phyloP scores from a whole-genome alignment of 257 asterid genomes.

The Forsythia viridissima region DNA sequence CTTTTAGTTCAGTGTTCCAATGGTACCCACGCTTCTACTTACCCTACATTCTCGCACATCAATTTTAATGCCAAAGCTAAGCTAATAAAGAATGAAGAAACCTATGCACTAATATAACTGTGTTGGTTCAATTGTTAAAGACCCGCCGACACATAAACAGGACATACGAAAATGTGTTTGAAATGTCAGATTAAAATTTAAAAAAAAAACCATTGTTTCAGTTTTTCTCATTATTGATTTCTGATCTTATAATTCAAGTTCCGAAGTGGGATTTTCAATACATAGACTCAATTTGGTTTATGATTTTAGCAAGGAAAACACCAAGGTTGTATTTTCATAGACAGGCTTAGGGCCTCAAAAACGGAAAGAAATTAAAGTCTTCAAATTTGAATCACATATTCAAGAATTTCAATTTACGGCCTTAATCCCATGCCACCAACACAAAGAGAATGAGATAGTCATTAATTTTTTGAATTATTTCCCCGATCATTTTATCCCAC shows the following conservation, averaged over 20 bases:
- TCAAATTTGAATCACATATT: not conserved
- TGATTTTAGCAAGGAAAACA: not conserved
- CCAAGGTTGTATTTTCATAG: not conserved
- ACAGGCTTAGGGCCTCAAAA: not conserved
- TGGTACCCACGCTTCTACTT: not conserved
- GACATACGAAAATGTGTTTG: not conserved
- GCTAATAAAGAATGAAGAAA: not conserved
- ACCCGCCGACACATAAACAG: not conserved
- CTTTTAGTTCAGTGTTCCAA: not conserved
- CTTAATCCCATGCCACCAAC: not conserved
- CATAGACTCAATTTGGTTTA: not conserved
- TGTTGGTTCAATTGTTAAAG: not conserved
- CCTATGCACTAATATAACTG: not conserved
- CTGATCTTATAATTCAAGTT: not conserved
- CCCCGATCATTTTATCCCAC: not conserved
- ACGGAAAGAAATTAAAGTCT: slow-evolving; percentile 2
- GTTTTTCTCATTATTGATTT: not conserved
- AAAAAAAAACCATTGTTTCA: not conserved
- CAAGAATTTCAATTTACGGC: not conserved
- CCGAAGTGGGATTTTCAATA: not conserved
- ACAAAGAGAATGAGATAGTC: not conserved
- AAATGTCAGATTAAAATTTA: not conserved
- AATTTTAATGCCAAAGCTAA: not conserved
- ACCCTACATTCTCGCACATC: not conserved
- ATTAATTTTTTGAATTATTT: not conserved